These are phyloP conservation scores for Coniferiporia sulphurascens DNA, from an alignment of 1,284 basidiomycete species.

Conservation along the genomic window DNA sequence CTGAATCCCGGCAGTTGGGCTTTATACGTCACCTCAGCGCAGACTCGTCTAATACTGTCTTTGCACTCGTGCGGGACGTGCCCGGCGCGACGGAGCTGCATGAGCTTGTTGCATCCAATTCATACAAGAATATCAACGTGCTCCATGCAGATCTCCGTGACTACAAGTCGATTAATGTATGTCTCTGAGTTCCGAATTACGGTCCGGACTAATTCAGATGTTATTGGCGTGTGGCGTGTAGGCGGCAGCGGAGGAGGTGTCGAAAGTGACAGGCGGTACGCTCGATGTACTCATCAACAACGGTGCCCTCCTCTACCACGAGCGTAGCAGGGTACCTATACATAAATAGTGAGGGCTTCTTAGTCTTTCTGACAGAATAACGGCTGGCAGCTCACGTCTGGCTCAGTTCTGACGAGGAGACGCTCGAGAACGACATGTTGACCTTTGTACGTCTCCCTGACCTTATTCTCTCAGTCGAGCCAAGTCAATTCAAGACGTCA, in stretches of 20 bases:
- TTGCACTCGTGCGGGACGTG: constrained; percentile 27
- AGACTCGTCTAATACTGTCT: constrained; percentile 25
- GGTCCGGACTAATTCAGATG: background rate
- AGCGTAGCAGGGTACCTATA: constrained; percentile 13
- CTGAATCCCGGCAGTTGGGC: constrained; percentile 9
- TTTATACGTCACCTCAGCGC: constrained; percentile 23
- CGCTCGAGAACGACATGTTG: constrained; percentile 25
- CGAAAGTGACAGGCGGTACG: constrained; percentile 26
- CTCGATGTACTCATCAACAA: constrained; percentile 34
- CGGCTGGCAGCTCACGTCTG: background rate
- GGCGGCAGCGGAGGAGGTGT: constrained; percentile 23
- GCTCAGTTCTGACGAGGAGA: constrained; percentile 11
- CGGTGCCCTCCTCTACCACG: constrained; percentile 22
- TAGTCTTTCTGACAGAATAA: background rate
- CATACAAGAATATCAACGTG: constrained; percentile 29
- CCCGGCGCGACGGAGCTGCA: constrained; percentile 19
- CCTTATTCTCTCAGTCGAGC: background rate
- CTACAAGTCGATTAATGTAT: constrained; percentile 24
- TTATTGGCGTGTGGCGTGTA: background rate
- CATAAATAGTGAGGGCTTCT: constrained; percentile 18
- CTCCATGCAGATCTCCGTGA: constrained; percentile 26
- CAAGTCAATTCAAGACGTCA: background rate
- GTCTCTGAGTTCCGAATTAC: background rate
- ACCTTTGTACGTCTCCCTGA: constrained; percentile 19
- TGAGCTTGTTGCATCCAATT: constrained; percentile 43